Evolutionary conservation across 2,329 filamentous ascomycete species (phyloP).

Genomic region (Aspergillus niger): DNA sequence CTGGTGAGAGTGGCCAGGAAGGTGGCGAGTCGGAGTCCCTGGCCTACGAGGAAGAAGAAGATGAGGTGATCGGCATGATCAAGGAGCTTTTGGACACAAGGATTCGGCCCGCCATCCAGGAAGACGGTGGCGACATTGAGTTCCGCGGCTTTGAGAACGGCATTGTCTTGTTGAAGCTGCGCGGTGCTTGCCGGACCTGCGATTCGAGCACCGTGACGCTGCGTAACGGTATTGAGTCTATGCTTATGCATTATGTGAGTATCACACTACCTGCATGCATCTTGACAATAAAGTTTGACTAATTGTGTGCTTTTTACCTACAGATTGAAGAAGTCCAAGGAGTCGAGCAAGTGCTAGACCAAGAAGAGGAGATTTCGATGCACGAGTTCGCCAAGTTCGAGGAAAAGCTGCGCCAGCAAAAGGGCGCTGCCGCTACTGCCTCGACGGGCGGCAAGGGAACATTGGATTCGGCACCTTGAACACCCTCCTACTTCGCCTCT

Average conservation of each 20-base stretch:
- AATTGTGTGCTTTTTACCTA: conserved; percentile 11
- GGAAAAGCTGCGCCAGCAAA: conserved; percentile 70
- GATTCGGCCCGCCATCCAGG: conserved; percentile 92
- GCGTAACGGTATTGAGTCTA: conserved; percentile 97
- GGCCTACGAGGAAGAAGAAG: conserved; percentile 84
- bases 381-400: conserved; percentile 93
- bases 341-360: conserved; percentile 85
- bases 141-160: conserved; percentile 87
- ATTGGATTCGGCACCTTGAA: conserved; percentile 51
- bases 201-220: conserved; percentile 95
- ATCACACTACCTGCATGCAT: conserved; percentile 5
- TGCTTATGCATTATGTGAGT: conserved; percentile 94
- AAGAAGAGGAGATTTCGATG: conserved; percentile 85
- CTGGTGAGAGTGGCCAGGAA: conserved; percentile 54
- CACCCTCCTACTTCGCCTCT: too few species aligned
- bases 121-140: conserved; percentile 97
- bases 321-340: conserved; percentile 95
- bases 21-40: conserved; percentile 66
- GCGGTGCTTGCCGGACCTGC: conserved; percentile 92
- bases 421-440: conserved; percentile 54
- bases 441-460: conserved; percentile 54
- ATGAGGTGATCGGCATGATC: conserved; percentile 96
- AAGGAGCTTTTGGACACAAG: conserved; percentile 95
- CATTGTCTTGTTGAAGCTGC: conserved; percentile 79
- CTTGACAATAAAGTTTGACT: neutral